These are phyloP conservation scores for Gaeumannomyces sp. DNA, from an alignment of 2,329 filamentous ascomycete genomes.

Conservation along the genomic window DNA sequence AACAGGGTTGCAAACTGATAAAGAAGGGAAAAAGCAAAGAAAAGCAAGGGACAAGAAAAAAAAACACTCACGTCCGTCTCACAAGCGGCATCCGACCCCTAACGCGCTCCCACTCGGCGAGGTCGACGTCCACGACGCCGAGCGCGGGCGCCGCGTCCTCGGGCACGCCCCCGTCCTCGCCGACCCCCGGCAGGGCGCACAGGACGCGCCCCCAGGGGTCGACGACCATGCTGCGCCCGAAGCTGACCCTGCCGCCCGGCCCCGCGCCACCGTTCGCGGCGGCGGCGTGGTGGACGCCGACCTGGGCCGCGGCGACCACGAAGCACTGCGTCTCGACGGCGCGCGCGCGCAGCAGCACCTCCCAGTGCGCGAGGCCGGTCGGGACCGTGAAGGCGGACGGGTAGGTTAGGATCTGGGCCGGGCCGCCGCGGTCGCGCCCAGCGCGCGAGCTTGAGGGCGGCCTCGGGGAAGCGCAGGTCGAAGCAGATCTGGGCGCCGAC, in stretches of 20 bases:
- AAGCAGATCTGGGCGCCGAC: conserved; percentile 85
- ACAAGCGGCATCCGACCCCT: conserved; percentile 46
- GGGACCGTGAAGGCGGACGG: conserved; percentile 86
- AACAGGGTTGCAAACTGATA: background rate
- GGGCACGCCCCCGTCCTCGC: conserved; percentile 32
- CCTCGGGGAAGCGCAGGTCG: conserved; percentile 79
- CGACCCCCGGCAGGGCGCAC: conserved; percentile 53
- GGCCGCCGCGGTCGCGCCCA: conserved; percentile 23
- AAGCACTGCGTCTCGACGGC: conserved; percentile 88
- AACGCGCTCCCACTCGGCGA: conserved; percentile 39
- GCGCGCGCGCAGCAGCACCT: conserved; percentile 66
- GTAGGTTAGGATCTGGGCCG: conserved; percentile 73
- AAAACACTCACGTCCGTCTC: conserved; percentile 41
- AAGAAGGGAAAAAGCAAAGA: background rate
- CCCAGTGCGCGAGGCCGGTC: conserved; percentile 84
- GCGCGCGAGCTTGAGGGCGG: conserved; percentile 57
- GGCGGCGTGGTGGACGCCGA: conserved; percentile 55
- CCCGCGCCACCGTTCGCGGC: background rate
- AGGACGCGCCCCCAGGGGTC: conserved; percentile 80
- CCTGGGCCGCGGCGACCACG: conserved; percentile 80
- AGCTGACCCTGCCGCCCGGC: conserved; percentile 55
- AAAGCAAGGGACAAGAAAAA: background rate
- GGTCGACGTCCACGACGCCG: conserved; percentile 49
- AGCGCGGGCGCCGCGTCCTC: conserved; percentile 39
- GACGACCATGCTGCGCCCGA: conserved; percentile 79